Conservation (phyloP, 2,329 filamentous ascomycete genomes). For the Xylariomycetidae sp. region DNA sequence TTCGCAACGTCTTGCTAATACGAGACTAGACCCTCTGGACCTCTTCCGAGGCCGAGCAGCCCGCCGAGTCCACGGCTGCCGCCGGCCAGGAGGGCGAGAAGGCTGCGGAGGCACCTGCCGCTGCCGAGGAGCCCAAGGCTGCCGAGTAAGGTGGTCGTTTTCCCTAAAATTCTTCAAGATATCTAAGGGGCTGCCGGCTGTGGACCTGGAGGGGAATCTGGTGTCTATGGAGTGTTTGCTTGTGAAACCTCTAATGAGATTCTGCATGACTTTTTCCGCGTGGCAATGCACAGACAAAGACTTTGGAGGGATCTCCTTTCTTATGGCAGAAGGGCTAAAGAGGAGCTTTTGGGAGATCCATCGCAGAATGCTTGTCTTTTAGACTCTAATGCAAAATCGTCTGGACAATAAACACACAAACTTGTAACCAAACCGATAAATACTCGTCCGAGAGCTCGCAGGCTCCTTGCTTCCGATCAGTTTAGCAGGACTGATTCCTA, state of each 20-base stretch:
- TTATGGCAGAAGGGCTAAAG: conserved; percentile 29
- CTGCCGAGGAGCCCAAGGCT: conserved; percentile 63
- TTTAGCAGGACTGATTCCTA: too few relatives aligned
- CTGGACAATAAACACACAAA: conserved; percentile 49
- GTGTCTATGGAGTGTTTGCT: conserved; percentile 59
- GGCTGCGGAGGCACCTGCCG: conserved; percentile 47
- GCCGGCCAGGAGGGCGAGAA: conserved; percentile 51
- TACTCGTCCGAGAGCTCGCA: too few relatives aligned
- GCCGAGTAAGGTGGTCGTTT: conserved; percentile 45
- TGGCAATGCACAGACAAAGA: conserved; percentile 37
- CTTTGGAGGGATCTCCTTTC: conserved; percentile 27
- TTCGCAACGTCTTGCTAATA: neutral
- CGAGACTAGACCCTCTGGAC: conserved; percentile 85
- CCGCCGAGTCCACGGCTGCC: conserved; percentile 45
- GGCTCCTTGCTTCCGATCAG: too few relatives aligned
- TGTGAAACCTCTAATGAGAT: conserved; percentile 42
- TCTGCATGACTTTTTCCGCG: conserved; percentile 47
- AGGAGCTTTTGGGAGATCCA: conserved; percentile 43
- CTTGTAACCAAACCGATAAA: too few relatives aligned
- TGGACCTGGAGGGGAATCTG: conserved; percentile 43
- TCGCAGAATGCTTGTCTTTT: conserved; percentile 42
- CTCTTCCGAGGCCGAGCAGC: conserved; percentile 89
- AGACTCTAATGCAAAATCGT: conserved; percentile 51
- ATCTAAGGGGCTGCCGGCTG: conserved; percentile 38
- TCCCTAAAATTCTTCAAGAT: conserved; percentile 31